Evolutionary conservation across 176 grass and related monocot species (phyloP).

Genomic region (Carex scoparia): DNA sequence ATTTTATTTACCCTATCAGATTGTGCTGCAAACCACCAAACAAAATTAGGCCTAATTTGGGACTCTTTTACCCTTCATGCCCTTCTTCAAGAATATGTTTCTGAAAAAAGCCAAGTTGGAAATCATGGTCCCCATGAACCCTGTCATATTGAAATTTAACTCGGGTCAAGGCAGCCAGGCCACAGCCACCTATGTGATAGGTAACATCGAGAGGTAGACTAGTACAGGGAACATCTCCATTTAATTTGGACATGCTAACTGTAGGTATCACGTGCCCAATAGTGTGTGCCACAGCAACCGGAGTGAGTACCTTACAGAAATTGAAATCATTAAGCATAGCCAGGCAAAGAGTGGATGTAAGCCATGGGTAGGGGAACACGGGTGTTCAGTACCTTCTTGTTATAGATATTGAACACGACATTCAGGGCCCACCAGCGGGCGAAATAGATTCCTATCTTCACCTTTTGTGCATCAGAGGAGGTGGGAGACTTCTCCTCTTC

Average conservation of each 20-base stretch:
- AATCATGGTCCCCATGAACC: constrained; percentile 97
- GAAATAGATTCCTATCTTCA: constrained; percentile 88
- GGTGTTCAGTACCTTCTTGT: constrained; percentile 85
- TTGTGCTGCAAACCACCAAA: no score
- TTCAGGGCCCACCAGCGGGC: constrained; percentile 93
- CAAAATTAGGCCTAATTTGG: no score
- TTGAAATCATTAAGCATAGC: constrained; percentile 54
- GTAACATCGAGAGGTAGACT: constrained; percentile 78
- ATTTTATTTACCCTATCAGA: neutral
- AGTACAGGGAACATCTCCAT: constrained; percentile 58
- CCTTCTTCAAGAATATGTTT: constrained; percentile 84
- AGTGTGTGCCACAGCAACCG: constrained; percentile 76
- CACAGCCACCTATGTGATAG: constrained; percentile 79
- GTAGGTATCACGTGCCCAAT: constrained; percentile 86
- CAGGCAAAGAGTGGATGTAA: constrained; percentile 73
- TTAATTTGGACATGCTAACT: constrained; percentile 91
- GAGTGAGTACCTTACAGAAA: constrained; percentile 81
- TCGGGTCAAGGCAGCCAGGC: constrained; percentile 77
- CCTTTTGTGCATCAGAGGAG: constrained; percentile 36
- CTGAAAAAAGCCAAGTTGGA: constrained; percentile 95
- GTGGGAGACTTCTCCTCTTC: constrained; percentile 26
- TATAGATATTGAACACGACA: constrained; percentile 94
- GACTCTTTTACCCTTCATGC: constrained; percentile 85
- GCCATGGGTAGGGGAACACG: constrained; percentile 87
- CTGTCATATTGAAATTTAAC: constrained; percentile 86